Evolutionary conservation across 768 basidiomycete genomes (phyloP), one percentile per base, ranked within the genome.

Genomic region (Pulveroboletus frians): DNA sequence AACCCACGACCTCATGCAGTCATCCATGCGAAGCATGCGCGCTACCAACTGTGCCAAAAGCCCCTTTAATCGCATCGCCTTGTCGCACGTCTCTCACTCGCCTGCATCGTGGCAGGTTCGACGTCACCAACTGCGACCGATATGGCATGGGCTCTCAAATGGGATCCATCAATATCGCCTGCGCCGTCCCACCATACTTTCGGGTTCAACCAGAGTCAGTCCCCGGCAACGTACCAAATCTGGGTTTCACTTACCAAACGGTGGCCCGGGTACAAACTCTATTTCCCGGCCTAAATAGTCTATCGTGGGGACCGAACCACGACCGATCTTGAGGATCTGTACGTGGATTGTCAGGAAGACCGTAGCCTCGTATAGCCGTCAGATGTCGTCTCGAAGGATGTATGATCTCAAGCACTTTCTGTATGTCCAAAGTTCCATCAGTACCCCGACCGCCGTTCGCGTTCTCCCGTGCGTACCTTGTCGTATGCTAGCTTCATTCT

Each of bases 121-220:
- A 80, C 18, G 63, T 56, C 40, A 95, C 85, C 6, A 88, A 72
- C 39, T 70, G 83, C 10, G 84, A 78, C 62, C 74, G 82, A 54
- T 85, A 79, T 4, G 87, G 72, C 83, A 87, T 85, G 30, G 67
- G 63, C 67, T 97, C 95, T 95, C 95, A 99, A 46, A 99, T 88
- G 6, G 95, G 95, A 59, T 98, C 95, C 6, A 55, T 97, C 95
- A 18, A 99, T 78, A 63, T 99, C 95, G 17, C 95, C 95, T 3
- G 95, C 95, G 14, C 95, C 95, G 61, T 99, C 95, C 95, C 95
- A 99, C 95, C 95, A 97, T 11, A 98, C 95, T 96, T 14, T 61
- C 35, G 23, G 1, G 41, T 31, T 9, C 39, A 30, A 31, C 15
- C 14, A 29, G n/a, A 35, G 13, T 61, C 36, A 61, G 44, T 41